phyloP scores from a whole-genome alignment of 768 basidiomycete genomes.

The Naganishia vaughanmartiniae region DNA sequence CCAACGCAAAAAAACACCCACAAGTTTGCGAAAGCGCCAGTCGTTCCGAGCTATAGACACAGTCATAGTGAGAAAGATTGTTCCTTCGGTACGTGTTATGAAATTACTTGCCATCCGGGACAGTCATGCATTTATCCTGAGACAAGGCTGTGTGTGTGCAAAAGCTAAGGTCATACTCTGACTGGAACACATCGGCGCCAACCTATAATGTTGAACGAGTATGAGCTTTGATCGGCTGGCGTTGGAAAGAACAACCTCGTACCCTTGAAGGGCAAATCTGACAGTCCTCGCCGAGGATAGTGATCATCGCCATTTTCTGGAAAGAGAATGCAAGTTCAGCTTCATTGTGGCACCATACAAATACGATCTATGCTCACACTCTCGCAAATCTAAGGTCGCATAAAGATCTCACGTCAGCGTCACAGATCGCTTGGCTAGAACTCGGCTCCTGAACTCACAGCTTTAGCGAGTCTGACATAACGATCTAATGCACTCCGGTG shows the following conservation, averaged over 20 bases:
- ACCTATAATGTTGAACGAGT: conserved; percentile 12
- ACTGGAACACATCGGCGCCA: conserved; percentile 16
- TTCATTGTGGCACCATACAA: too few relatives aligned
- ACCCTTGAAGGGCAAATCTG: conserved; percentile 15
- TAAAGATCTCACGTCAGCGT: conserved; percentile 29
- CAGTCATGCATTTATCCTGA: conserved; percentile 39
- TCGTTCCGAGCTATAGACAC: conserved; percentile 30
- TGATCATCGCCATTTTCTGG: conserved; percentile 23
- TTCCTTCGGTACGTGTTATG: neutral
- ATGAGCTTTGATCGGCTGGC: neutral
- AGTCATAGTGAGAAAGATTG: neutral
- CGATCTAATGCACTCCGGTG: conserved; percentile 39
- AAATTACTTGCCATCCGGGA: conserved; percentile 33
- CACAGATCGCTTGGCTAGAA: too few relatives aligned
- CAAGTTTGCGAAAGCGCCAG: conserved; percentile 47
- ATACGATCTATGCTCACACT: neutral
- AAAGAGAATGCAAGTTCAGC: neutral
- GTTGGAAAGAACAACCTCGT: neutral
- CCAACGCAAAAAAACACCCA: conserved; percentile 35
- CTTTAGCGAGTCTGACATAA: conserved; percentile 44
- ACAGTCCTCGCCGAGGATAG: conserved; percentile 7
- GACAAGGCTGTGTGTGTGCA: conserved; percentile 46
- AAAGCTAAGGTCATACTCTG: conserved; percentile 39
- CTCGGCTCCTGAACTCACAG: neutral
- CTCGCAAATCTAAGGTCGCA: conserved; percentile 14